Percentiles rank a stretch among this genome's conserved stretches.
phyloP scores from a whole-genome alignment of 2,329 filamentous ascomycete species.

The Aspergillus fischeri region DNA sequence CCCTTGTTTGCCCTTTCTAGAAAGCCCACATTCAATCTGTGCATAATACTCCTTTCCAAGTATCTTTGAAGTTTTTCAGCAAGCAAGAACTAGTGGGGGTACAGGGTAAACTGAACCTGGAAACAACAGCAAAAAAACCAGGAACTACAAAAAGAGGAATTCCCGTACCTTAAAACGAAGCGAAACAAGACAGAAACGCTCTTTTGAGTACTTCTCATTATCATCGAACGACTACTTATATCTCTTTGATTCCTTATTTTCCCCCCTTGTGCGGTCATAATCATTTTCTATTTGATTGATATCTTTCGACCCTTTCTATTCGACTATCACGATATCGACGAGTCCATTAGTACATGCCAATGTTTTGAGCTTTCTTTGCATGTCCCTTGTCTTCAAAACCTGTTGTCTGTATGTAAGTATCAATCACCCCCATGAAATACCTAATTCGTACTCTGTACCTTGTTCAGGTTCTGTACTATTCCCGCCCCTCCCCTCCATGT shows the following conservation, averaged over 20 bases:
- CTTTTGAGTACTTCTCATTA: not conserved
- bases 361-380: slow-evolving; percentile 20
- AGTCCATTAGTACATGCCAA: slow-evolving; percentile 10
- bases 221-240: not conserved
- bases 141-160: not conserved
- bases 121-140: not conserved
- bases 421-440: not conserved
- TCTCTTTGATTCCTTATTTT: not conserved
- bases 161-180: not conserved
- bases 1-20: not conserved
- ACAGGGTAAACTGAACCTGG: not conserved
- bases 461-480: not conserved
- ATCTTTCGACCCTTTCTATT: slow-evolving; percentile 6
- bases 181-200: not conserved
- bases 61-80: not conserved
- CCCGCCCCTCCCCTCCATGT: not conserved
- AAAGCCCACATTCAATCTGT: not conserved
- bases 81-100: not conserved
- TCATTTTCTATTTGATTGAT: slow-evolving; percentile 3
- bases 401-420: slow-evolving; percentile 14
- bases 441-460: slow-evolving; percentile 2
- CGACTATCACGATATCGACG: slow-evolving; percentile 18
- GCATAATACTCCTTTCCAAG: not conserved
- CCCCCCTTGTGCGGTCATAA: slow-evolving; percentile 5
- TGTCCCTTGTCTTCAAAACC: slow-evolving; percentile 19